These are phyloP conservation scores for Ceratocystiopsis minuta DNA, from an alignment of 2,329 filamentous ascomycete species.

Conservation along the genomic window DNA sequence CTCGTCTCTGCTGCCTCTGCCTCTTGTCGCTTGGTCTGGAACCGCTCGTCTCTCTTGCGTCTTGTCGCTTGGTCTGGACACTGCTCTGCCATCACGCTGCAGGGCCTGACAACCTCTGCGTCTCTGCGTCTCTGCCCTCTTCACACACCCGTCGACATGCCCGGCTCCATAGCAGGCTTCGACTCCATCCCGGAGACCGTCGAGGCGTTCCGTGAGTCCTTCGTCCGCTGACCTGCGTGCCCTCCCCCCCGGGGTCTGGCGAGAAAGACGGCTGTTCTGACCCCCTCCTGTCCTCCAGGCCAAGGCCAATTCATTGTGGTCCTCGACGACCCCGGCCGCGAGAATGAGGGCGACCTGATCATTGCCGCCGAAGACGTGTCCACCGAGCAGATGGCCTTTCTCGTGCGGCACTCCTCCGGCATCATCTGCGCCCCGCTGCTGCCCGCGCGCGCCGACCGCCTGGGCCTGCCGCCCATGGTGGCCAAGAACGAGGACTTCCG, in stretches of 20 bases:
- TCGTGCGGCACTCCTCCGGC: conserved; percentile 81
- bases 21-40: no score
- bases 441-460: conserved; percentile 45
- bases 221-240: no score
- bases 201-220: conserved; percentile 41
- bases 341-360: conserved; percentile 97
- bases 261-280: neutral
- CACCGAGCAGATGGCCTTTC: conserved; percentile 82
- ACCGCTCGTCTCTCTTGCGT: neutral
- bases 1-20: neutral
- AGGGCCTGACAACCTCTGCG: no score
- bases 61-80: no score
- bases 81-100: no score
- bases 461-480: conserved; percentile 85
- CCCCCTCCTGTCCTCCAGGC: conserved; percentile 1
- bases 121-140: no score
- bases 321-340: conserved; percentile 77
- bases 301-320: conserved; percentile 71
- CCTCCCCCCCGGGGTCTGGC: no score
- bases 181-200: conserved; percentile 48
- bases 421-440: conserved; percentile 78
- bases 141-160: no score
- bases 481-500: conserved; percentile 56
- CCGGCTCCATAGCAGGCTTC: conserved; percentile 34
- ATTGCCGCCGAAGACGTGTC: conserved; percentile 77